A percentile compares a stretch with the other conserved stretches of the same genome.
Conservation (phyloP, 805 yeast genomes). For the Saitoella complicata region DNA sequence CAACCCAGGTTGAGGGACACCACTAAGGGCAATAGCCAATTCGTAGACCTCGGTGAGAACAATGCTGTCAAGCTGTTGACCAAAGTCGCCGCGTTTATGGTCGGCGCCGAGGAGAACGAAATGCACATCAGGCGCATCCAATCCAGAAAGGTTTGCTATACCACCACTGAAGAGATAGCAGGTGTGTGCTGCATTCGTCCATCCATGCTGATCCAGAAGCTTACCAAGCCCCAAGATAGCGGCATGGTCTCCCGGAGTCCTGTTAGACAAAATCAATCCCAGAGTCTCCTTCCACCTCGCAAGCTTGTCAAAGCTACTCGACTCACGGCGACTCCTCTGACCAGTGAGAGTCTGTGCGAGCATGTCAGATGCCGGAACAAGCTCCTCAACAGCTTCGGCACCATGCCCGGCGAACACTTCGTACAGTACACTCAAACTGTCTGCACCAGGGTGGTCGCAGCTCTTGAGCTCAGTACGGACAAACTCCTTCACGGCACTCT, state of each 20-base stretch:
- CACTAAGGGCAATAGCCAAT: conserved; percentile 26
- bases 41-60: conserved; percentile 60
- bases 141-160: conserved; percentile 15
- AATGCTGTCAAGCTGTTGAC: conserved; percentile 33
- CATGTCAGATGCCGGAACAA: conserved; percentile 12
- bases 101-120: conserved; percentile 18
- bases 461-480: conserved; percentile 31
- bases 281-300: conserved; percentile 20
- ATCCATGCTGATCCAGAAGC: conserved; percentile 23
- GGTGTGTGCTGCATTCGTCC: conserved; percentile 26
- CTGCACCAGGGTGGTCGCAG: conserved; percentile 22
- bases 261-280: conserved; percentile 18
- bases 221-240: conserved; percentile 24
- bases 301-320: background rate
- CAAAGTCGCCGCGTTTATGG: conserved; percentile 20
- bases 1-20: conserved; percentile 12
- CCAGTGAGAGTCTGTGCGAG: background rate
- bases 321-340: background rate
- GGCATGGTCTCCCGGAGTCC: conserved; percentile 16
- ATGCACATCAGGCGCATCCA: conserved; percentile 10
- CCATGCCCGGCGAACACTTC: conserved; percentile 50
- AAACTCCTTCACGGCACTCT: conserved; percentile 41
- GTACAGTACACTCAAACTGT: conserved; percentile 38
- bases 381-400: conserved; percentile 34
- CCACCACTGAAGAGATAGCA: conserved; percentile 22